Base-by-base conservation (phyloP, 768 basidiomycete species). In the Scleroderma citrinum region DNA sequence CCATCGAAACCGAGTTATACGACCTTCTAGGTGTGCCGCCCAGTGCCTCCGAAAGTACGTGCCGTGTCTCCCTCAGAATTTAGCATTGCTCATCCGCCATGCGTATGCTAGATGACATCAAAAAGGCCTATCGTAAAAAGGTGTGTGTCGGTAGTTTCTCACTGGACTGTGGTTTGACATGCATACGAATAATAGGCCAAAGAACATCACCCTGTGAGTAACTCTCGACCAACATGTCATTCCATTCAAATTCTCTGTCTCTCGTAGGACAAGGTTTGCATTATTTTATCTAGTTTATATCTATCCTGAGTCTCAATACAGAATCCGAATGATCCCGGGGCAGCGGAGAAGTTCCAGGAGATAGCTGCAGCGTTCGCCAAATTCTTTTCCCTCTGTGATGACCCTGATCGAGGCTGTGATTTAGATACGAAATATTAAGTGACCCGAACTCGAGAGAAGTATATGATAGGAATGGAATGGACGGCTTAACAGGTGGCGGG, bases 51-150 rank as follows among this genome's bases (percentile, higher is more conserved):
- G 84, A 86, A 74, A 84, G 90, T 89, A 63, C 42, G 69, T 57
- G 14, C 50, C 39, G 44, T 30, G n/a, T 37, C 17, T n/a, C 23
- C 30, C 8, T 48, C n/a, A 8, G 45, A n/a, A 45, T 7, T 26
- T 13, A 11, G 43, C 40, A 7, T 38, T 29, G n/a, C 57, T 61
- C 42, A 59, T 38, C 26, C 40, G 21, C 37, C 39, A 46, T 52
- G 48, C 16, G 43, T n/a, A n/a, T n/a, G n/a, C n/a, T 55, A 86
- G 89, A 75, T 56, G 91, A 97, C 54, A 91, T 97, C 59, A 94
- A 93, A 70, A 90, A 88, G 62, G 93, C 93, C 14, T 97, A 97
- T 64, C 85, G 87, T 64, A 87, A 81, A 72, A 94, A 93, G 82
- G 92, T 90, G 71, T 57, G 59, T 64, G 30, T 29, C 48, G 31